Evolutionary conservation across 2,329 filamentous ascomycete species (phyloP), one percentile per base, ranked within the genome.

Genomic region (Clarireedia hainanense): DNA sequence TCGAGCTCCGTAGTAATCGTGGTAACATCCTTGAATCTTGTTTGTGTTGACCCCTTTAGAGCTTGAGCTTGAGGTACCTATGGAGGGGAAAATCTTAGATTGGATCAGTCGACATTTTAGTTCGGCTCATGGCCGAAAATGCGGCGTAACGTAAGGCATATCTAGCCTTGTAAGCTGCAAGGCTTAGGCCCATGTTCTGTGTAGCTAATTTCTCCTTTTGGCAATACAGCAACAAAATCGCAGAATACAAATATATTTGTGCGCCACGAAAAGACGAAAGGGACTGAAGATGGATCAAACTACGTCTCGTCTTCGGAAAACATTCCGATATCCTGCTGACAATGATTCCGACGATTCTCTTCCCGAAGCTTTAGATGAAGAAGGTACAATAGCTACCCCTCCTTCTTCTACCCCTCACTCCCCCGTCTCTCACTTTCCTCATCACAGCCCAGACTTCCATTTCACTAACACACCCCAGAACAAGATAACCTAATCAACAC

Each of bases 261-360:
- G 20, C 10, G 17, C 14, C 24, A 4, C 30, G 3, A 37, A 20
- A n/a, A 26, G 10, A 58, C 39, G 14, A 58, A n/a, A 68, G 66
- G 63, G 62, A 62, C 7, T 46, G 58, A 43, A 58, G 15, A 68
- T 67, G 63, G 62, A 63, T 10, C 47, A 58, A 43, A 61, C 64
- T 14, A 72, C 79, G 42, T 75, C 87, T 52, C 84, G 88, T 60
- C 75, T 94, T 46, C 85, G 91, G 65, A 86, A 80, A 65, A 86
- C 88, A 7, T 94, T 95, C 72, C 81, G 80, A 58, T 94, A 92
- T 72, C 86, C 86, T 4, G 72, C 75, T 56, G 83, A 86, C 64
- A 76, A 78, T 48, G 75, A 77, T 59, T 73, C 74, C 46, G 75
- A 79, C 37, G 76, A 79, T 68, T 71, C 70, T 24, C 71, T 76